Percentiles rank a stretch among this genome's conserved stretches.
Conservation (phyloP, 2,329 filamentous ascomycete species). For the Magnaporthales sp. region DNA sequence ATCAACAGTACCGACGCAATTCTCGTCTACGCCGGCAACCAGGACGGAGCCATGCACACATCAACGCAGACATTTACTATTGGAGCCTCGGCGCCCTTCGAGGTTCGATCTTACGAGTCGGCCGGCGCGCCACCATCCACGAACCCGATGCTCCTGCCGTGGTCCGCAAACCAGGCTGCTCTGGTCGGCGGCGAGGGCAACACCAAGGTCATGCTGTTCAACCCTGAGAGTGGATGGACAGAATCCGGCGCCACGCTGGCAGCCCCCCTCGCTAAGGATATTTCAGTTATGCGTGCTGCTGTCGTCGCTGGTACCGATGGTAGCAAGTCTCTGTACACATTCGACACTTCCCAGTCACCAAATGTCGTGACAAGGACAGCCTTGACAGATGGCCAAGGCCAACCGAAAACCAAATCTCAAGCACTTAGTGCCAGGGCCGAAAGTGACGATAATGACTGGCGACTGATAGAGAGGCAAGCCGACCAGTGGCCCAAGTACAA, state of each 20-base stretch:
- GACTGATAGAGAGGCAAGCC: conserved; percentile 34
- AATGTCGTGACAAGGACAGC: conserved; percentile 66
- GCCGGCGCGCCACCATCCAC: conserved; percentile 52
- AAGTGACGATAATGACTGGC: conserved; percentile 11
- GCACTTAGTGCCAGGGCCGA: conserved; percentile 30
- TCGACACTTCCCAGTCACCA: conserved; percentile 65
- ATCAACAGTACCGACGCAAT: conserved; percentile 62
- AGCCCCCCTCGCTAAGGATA: conserved; percentile 49
- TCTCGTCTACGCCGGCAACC: conserved; percentile 71
- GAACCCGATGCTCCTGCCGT: conserved; percentile 65
- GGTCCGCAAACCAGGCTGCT: conserved; percentile 61
- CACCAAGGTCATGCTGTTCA: conserved; percentile 65
- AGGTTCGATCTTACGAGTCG: conserved; percentile 41
- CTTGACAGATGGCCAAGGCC: conserved; percentile 53
- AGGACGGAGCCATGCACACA: conserved; percentile 44
- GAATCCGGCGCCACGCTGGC: conserved; percentile 57
- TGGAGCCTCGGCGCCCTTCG: conserved; percentile 54
- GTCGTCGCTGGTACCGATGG: conserved; percentile 65
- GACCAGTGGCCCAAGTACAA: conserved; percentile 74
- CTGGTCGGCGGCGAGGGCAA: conserved; percentile 68
- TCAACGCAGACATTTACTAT: conserved; percentile 74
- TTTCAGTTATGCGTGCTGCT: conserved; percentile 47
- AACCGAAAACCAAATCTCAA: conserved; percentile 35
- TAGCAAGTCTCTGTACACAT: conserved; percentile 71
- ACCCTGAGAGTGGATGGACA: conserved; percentile 54